phyloP scores from a whole-genome alignment of 306 rosid species.

The Hippophae gyantsensis region DNA sequence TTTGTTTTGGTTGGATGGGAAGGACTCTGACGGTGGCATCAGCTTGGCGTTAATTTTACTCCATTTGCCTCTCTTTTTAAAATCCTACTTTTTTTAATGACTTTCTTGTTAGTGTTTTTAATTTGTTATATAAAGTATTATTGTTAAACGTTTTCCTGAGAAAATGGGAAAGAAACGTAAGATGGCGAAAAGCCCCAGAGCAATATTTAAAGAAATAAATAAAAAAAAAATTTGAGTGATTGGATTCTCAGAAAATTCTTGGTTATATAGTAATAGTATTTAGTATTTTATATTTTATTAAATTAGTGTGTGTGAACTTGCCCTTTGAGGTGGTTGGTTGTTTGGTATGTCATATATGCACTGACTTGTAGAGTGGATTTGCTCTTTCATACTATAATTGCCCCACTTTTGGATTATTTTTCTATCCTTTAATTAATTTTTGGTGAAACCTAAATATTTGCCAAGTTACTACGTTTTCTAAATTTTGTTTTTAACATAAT shows the following conservation, averaged over 20 bases:
- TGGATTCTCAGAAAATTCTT: slow-evolving; percentile 37
- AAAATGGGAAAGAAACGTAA: slow-evolving; percentile 41
- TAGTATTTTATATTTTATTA: slow-evolving; percentile 19
- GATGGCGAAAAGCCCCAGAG: background rate
- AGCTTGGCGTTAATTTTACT: slow-evolving; percentile 81
- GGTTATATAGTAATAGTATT: slow-evolving; percentile 5
- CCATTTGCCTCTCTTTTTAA: background rate
- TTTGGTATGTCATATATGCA: slow-evolving; percentile 18
- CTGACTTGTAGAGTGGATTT: slow-evolving; percentile 10
- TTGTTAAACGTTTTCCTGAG: slow-evolving; percentile 42
- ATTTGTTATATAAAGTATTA: slow-evolving; percentile 22
- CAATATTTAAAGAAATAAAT: slow-evolving; percentile 26
- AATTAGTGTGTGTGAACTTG: slow-evolving; percentile 20
- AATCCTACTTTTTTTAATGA: background rate
- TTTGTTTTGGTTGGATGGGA: slow-evolving; percentile 80
- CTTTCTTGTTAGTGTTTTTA: slow-evolving; percentile 16
- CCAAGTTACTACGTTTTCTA: too few species aligned
- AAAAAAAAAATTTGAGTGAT: slow-evolving; percentile 32
- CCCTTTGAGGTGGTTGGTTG: slow-evolving; percentile 19
- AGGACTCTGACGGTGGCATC: slow-evolving; percentile 83
- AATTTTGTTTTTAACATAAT: too few species aligned
- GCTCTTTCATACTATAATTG: slow-evolving; percentile 1
- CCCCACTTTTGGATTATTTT: slow-evolving; percentile 4
- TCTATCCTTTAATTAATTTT: too few species aligned
- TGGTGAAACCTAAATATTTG: too few species aligned